These are phyloP conservation scores for Amyloporia xantha DNA, from an alignment of 768 basidiomycete genomes.

Conservation along the genomic window DNA sequence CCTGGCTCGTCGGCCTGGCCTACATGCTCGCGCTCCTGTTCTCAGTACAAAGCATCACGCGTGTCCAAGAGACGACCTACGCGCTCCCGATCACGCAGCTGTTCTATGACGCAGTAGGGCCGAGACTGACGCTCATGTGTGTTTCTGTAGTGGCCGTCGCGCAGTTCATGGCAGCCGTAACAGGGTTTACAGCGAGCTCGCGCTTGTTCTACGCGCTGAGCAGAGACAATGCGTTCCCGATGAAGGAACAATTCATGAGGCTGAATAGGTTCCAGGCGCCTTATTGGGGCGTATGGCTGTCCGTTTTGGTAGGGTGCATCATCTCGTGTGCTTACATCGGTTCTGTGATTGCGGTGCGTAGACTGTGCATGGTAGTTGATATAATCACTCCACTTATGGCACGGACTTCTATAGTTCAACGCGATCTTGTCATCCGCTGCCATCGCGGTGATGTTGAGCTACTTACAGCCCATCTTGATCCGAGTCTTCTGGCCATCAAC, in stretches of 20 bases:
- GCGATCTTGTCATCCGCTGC: conserved; percentile 51
- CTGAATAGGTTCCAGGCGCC: conserved; percentile 50
- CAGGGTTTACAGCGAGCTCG: conserved; percentile 54
- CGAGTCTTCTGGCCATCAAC: conserved; percentile 51
- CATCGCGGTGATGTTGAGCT: conserved; percentile 52
- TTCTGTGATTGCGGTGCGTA: conserved; percentile 44
- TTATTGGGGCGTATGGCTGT: conserved; percentile 48
- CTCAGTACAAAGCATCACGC: conserved; percentile 45
- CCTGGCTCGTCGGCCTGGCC: conserved; percentile 48
- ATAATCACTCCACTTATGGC: background rate
- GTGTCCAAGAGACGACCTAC: conserved; percentile 41
- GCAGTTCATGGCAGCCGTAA: conserved; percentile 50
- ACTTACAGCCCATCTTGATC: conserved; percentile 51
- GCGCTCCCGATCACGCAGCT: conserved; percentile 58
- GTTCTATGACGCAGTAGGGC: conserved; percentile 47
- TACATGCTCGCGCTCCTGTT: conserved; percentile 57
- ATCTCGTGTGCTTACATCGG: conserved; percentile 56
- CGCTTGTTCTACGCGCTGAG: conserved; percentile 51
- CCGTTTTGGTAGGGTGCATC: conserved; percentile 44
- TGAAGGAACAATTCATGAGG: conserved; percentile 40
- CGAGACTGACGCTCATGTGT: conserved; percentile 41
- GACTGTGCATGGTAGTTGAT: background rate
- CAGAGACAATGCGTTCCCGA: conserved; percentile 45
- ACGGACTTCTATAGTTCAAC: conserved; percentile 33
- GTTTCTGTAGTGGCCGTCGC: conserved; percentile 42